phyloP scores from a whole-genome alignment of 495 filamentous ascomycete genomes.

The Evernia prunastri region DNA sequence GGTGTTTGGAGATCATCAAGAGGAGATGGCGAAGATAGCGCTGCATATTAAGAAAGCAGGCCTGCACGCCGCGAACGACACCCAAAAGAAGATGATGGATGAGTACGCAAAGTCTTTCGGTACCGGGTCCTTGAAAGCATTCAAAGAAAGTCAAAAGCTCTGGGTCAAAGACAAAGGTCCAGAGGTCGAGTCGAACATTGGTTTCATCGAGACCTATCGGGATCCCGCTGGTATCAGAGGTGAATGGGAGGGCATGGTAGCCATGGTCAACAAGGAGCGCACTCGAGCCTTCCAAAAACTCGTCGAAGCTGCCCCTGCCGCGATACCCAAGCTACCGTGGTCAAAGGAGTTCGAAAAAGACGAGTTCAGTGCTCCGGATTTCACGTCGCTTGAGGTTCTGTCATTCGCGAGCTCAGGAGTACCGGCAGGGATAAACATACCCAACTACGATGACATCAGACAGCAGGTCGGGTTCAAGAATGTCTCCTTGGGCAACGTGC shows the following conservation, averaged over 20 bases:
- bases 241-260: slow-evolving; percentile 90
- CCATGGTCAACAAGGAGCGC: slow-evolving; percentile 70
- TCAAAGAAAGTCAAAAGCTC: slow-evolving; percentile 81
- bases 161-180: slow-evolving; percentile 94
- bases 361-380: slow-evolving; percentile 88
- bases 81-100: slow-evolving; percentile 74
- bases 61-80: slow-evolving; percentile 73
- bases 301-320: slow-evolving; percentile 68
- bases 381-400: slow-evolving; percentile 76
- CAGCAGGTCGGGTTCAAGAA: slow-evolving; percentile 98
- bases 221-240: slow-evolving; percentile 87
- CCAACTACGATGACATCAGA: slow-evolving; percentile 92
- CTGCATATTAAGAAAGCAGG: slow-evolving; percentile 63
- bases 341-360: slow-evolving; percentile 86
- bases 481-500: slow-evolving; percentile 83
- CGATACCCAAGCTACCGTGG: slow-evolving; percentile 90
- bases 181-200: slow-evolving; percentile 82
- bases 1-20: slow-evolving; percentile 75
- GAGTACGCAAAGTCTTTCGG: slow-evolving; percentile 81
- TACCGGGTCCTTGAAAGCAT: slow-evolving; percentile 75
- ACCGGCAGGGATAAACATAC: slow-evolving; percentile 61
- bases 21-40: slow-evolving; percentile 75
- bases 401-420: slow-evolving; percentile 75
- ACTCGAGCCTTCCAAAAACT: slow-evolving; percentile 84
- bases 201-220: slow-evolving; percentile 94